These are phyloP conservation scores for Aspergillus luchuensis DNA, from an alignment of 2,329 filamentous ascomycete species.

Conservation along the genomic window DNA sequence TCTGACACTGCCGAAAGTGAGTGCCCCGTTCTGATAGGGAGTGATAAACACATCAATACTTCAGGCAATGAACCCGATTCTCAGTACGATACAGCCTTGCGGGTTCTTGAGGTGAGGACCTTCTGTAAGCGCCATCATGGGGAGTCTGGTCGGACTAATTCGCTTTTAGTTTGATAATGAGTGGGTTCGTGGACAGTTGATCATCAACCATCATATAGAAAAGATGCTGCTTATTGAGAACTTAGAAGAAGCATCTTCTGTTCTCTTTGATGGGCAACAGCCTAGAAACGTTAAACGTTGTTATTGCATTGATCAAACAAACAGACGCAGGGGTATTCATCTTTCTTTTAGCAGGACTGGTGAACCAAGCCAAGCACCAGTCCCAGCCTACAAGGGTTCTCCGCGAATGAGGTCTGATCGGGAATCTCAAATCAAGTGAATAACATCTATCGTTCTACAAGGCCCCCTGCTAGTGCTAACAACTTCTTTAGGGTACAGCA, in stretches of 20 bases:
- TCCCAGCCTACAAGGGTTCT: constrained; percentile 55
- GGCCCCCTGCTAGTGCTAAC: constrained; percentile 13
- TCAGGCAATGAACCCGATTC: constrained; percentile 71
- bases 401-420: constrained; percentile 81
- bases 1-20: constrained; percentile 40
- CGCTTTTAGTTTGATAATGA: constrained; percentile 69
- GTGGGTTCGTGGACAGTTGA: constrained; percentile 74
- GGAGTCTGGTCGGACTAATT: constrained; percentile 21
- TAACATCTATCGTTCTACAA: not conserved
- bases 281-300: constrained; percentile 73
- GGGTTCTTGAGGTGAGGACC: constrained; percentile 63
- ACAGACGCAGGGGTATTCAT: constrained; percentile 63
- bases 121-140: not conserved
- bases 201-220: constrained; percentile 81
- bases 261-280: constrained; percentile 66
- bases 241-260: constrained; percentile 64
- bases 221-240: constrained; percentile 77
- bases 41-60: constrained; percentile 57
- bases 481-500: constrained; percentile 44
- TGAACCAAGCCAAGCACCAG: constrained; percentile 54
- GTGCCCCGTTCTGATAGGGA: constrained; percentile 67
- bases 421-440: constrained; percentile 63
- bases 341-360: constrained; percentile 55
- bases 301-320: constrained; percentile 63
- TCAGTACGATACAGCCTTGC: constrained; percentile 74